Evolutionary conservation across 768 basidiomycete genomes (phyloP).

Genomic region (Cystobasidium onofrii): DNA sequence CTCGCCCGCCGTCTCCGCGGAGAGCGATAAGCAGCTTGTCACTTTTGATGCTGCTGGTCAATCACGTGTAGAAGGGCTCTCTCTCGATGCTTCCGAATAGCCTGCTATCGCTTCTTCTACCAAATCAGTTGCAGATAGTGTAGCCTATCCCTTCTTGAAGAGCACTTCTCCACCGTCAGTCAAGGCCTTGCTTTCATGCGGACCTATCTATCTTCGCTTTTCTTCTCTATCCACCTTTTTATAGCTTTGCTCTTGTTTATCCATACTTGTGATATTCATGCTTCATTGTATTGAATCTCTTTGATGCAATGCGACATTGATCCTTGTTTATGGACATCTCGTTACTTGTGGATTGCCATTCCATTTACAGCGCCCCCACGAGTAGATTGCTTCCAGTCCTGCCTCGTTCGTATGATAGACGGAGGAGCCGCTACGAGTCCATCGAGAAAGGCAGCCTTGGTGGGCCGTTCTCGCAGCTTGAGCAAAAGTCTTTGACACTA

Average conservation of each 20-base stretch:
- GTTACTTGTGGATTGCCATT: not conserved
- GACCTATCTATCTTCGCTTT: not conserved
- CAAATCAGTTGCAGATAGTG: not conserved
- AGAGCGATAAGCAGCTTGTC: slow-evolving; percentile 13
- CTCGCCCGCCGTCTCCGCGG: slow-evolving; percentile 64
- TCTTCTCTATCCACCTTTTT: not conserved
- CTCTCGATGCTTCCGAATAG: not conserved
- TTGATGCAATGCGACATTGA: not conserved
- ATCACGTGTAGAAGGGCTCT: not conserved
- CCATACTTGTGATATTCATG: not conserved
- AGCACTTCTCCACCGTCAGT: not conserved
- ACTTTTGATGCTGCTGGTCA: not conserved
- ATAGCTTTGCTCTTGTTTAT: not conserved
- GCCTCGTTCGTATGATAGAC: no score
- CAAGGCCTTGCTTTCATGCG: not conserved
- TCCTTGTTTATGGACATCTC: not conserved
- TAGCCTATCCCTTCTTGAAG: not conserved
- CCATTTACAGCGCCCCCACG: no score
- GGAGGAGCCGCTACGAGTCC: no score
- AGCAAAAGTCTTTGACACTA: no score
- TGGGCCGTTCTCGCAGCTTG: no score
- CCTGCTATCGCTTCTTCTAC: not conserved
- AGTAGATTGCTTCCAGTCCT: no score
- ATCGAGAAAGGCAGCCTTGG: no score
- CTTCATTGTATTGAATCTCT: not conserved